These are phyloP conservation scores for Rhizopus microsporus DNA, from an alignment of 371 early-diverging fungal genomes.

Conservation along the genomic window DNA sequence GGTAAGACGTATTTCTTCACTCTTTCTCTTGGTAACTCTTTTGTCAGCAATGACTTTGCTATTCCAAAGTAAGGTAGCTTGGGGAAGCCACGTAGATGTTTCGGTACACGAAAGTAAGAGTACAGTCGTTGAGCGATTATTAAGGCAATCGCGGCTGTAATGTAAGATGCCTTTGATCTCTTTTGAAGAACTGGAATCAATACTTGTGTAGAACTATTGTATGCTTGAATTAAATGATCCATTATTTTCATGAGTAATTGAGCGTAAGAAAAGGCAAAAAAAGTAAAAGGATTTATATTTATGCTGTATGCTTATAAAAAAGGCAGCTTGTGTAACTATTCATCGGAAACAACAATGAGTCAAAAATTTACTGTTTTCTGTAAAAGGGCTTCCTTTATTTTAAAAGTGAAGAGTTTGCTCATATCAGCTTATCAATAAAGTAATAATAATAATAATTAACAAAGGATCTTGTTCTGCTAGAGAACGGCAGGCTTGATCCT, in stretches of 20 bases:
- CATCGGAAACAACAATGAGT: no score
- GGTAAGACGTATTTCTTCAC: background rate
- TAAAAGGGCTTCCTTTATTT: no score
- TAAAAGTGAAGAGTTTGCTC: no score
- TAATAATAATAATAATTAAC: background rate
- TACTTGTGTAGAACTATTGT: background rate
- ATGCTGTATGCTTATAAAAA: no score
- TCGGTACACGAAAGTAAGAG: background rate
- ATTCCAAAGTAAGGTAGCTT: background rate
- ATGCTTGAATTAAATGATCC: background rate
- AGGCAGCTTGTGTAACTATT: no score
- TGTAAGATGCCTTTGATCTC: background rate
- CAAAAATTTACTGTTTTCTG: no score
- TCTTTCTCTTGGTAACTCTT: background rate
- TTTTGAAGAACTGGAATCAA: background rate
- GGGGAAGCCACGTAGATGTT: background rate
- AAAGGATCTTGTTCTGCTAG: slow-evolving; percentile 2
- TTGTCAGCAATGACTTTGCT: background rate
- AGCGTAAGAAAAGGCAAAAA: background rate
- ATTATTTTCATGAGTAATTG: background rate
- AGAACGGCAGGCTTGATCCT: slow-evolving; percentile 2
- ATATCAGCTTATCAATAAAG: background rate
- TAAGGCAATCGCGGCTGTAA: slow-evolving; percentile 2
- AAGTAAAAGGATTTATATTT: background rate
- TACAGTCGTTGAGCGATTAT: background rate